These are phyloP conservation scores for Colletotrichum tropicale DNA, from an alignment of 2,329 filamentous ascomycete genomes.

Conservation along the genomic window DNA sequence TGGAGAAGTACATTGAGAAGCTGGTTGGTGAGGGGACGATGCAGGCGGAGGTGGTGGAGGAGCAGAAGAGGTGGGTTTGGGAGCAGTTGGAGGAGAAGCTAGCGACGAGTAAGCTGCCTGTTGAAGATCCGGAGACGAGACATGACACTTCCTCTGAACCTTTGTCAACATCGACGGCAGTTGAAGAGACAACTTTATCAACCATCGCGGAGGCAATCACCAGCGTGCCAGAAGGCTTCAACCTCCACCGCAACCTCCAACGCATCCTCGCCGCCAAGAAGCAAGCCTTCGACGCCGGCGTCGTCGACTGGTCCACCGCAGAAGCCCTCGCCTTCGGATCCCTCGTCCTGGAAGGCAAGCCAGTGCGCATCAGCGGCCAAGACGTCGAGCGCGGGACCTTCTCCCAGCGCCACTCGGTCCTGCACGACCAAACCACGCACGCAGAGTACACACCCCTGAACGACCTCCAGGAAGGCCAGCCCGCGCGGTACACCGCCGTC, in stretches of 20 bases:
- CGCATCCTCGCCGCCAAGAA: conserved; percentile 88
- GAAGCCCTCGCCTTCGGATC: conserved; percentile 95
- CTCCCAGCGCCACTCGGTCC: conserved; percentile 94
- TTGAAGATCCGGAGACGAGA: conserved; percentile 65
- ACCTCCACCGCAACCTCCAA: conserved; percentile 92
- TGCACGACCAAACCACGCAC: conserved; percentile 96
- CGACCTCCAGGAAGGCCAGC: conserved; percentile 83
- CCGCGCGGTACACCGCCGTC: conserved; percentile 87
- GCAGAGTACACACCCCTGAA: conserved; percentile 90
- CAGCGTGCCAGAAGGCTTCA: conserved; percentile 80
- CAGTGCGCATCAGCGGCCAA: conserved; percentile 96
- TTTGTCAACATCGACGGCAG: conserved; percentile 70
- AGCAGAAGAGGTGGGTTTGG: conserved; percentile 99
- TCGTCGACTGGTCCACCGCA: conserved; percentile 96
- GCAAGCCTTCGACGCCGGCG: conserved; percentile 88
- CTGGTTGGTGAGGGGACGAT: conserved; percentile 91
- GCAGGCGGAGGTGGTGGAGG: conserved; percentile 94
- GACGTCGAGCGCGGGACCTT: conserved; percentile 99
- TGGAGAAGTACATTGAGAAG: conserved; percentile 91
- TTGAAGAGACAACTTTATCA: conserved; percentile 77
- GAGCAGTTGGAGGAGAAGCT: conserved; percentile 98
- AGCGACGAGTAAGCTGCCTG: conserved; percentile 91
- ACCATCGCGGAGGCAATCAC: conserved; percentile 84
- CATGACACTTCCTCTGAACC: conserved; percentile 53
- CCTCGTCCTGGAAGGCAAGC: conserved; percentile 89